These are phyloP conservation scores for Chrysophaeum taylorii DNA, from an alignment of 352 stramenopile species.

Conservation along the genomic window DNA sequence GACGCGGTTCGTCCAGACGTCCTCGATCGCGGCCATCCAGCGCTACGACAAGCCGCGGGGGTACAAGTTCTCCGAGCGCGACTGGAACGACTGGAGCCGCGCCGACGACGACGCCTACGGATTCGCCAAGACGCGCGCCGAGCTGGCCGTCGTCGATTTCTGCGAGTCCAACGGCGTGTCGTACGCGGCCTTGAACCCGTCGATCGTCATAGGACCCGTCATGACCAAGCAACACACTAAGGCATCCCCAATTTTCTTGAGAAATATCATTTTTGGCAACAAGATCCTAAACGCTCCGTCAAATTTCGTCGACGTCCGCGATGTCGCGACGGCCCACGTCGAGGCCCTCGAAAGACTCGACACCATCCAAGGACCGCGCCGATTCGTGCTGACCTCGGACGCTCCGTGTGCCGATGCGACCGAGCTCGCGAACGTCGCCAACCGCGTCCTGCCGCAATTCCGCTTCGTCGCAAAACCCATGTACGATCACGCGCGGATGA, in stretches of 20 bases:
- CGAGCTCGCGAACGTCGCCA: neutral
- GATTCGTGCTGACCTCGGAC: constrained; percentile 18
- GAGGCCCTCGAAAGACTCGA: constrained; percentile 20
- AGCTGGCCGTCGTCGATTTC: constrained; percentile 28
- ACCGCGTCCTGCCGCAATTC: neutral
- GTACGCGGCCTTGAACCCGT: constrained; percentile 28
- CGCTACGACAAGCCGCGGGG: constrained; percentile 10
- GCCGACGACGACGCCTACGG: constrained; percentile 31
- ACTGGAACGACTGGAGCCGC: constrained; percentile 29
- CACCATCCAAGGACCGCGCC: neutral
- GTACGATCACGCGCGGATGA: constrained; percentile 3
- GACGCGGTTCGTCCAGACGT: constrained; percentile 38
- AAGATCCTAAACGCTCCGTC: constrained; percentile 5
- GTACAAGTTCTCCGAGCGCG: constrained; percentile 19
- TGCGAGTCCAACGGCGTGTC: constrained; percentile 24
- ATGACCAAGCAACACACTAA: constrained; percentile 25
- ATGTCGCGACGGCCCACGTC: constrained; percentile 31
- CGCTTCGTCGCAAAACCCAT: neutral
- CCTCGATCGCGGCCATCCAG: constrained; percentile 31
- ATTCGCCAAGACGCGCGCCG: constrained; percentile 34
- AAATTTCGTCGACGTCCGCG: constrained; percentile 33
- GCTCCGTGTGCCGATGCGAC: neutral
- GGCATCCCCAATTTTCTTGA: constrained; percentile 17
- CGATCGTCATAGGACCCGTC: constrained; percentile 23
- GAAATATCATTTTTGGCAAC: constrained; percentile 14